Base-by-base conservation (phyloP, 768 basidiomycete species). In the Multifurca ochricompacta region DNA sequence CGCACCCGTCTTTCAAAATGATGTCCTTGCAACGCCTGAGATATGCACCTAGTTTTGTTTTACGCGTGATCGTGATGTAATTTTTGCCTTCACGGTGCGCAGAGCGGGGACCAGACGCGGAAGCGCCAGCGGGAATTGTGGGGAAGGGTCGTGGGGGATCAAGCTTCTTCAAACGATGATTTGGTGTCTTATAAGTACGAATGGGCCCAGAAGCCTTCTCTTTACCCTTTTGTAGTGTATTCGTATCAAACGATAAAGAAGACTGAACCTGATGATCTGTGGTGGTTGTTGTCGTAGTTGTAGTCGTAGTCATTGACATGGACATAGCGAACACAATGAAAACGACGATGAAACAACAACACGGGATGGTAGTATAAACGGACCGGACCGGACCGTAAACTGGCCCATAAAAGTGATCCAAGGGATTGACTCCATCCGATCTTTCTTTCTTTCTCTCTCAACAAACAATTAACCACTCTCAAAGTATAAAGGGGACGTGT, bases 61-160 rank as follows among this genome's bases (percentile, higher is more conserved):
- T 87, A 41, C 90, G 85, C 59, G 87, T 85, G 58, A 92, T 55
- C 56, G 87, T 89, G 48, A 92, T 83, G 61, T 79, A 72, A 61
- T 89, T 90, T 65, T 87, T 91, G 54, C 88, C 89, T 65, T 90
- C 85, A 42, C 74, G 79, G 59, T 87, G 87, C 31, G 81, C 77
- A 6, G 89, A 90, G 31, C 80, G 82, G 23, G 90, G 88, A 1
- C 89, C 89, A 0, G 87, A 87, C 5, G 85, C 85, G 54, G 83
- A 83, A 19, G 82, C 84, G n/a, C 83, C 83, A 1, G 76, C 68
- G 28, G 88, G 77, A 4, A 91, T 85, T 0, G 81, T 81, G 30
- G 89, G 85, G 65, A 81, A 89, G 3, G 89, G 90, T 34, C 87
- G 77, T 7, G 80, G 76, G 10, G 90, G 85, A 3, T 74, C 77